Conservation (phyloP, 345 rosid species). For the Rhizophora apiculata region DNA sequence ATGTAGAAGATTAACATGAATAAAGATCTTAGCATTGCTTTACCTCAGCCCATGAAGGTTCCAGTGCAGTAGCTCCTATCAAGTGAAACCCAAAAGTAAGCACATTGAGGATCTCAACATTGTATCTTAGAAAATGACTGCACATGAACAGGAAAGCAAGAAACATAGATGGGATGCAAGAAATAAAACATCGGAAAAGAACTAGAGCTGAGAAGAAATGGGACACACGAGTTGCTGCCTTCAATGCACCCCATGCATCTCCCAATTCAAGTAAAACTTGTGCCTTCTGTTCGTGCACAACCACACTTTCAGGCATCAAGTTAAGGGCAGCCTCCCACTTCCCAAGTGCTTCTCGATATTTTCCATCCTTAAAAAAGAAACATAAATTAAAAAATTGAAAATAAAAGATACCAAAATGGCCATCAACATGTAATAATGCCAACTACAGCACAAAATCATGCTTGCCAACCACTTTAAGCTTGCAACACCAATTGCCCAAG, state of each 20-base stretch:
- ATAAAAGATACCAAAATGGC: background rate
- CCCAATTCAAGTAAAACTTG: conserved; percentile 88
- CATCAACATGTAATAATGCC: background rate
- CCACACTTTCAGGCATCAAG: conserved; percentile 59
- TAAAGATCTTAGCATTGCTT: conserved; percentile 1
- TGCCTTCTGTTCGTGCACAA: conserved; percentile 86
- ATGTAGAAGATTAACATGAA: background rate
- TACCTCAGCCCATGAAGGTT: conserved; percentile 89
- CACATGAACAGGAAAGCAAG: background rate
- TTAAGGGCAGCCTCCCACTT: conserved; percentile 88
- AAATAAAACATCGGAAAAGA: background rate
- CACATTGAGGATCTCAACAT: conserved; percentile 5
- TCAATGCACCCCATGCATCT: conserved; percentile 77
- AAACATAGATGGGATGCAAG: background rate
- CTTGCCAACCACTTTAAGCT: background rate
- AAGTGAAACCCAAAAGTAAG: conserved; percentile 20
- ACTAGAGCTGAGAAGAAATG: background rate
- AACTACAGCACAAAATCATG: background rate
- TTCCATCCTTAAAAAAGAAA: conserved; percentile 58
- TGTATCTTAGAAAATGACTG: background rate
- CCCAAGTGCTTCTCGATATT: conserved; percentile 76
- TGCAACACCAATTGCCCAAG: background rate
- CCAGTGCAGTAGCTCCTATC: conserved; percentile 73
- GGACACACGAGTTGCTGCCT: conserved; percentile 68
- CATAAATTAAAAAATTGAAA: background rate